Evolutionary conservation across 306 rosid genomes (phyloP).

Genomic region (Canavalia gladiata): DNA sequence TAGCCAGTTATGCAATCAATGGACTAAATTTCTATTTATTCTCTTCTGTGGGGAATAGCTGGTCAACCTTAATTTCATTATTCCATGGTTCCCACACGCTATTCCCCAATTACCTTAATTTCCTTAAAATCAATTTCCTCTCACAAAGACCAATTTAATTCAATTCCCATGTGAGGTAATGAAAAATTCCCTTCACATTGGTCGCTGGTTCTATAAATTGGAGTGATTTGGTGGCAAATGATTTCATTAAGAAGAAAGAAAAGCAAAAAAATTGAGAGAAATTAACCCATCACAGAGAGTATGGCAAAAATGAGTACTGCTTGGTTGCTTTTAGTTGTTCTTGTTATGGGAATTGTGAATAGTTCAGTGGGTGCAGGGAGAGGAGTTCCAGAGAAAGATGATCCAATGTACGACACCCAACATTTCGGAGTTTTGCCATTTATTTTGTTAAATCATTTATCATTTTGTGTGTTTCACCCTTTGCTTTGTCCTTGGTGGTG

Average conservation of each 20-base stretch:
- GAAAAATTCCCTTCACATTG: background rate
- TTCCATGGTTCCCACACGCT: constrained; percentile 19
- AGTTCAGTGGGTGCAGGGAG: background rate
- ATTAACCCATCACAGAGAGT: background rate
- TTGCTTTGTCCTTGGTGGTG: background rate
- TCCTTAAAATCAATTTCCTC: background rate
- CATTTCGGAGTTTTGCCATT: background rate
- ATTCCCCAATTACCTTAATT: constrained; percentile 7
- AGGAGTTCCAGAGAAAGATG: background rate
- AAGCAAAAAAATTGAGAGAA: background rate
- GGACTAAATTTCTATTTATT: background rate
- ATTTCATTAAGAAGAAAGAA: constrained; percentile 7
- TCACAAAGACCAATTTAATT: constrained; percentile 34
- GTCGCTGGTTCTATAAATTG: constrained; percentile 28
- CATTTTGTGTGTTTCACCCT: background rate
- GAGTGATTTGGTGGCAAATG: background rate
- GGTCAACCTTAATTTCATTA: constrained; percentile 7
- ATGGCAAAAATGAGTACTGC: background rate
- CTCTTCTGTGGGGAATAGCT: background rate
- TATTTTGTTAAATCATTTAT: background rate
- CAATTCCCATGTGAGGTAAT: background rate
- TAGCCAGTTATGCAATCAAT: background rate
- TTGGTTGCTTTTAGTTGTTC: background rate
- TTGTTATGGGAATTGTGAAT: background rate
- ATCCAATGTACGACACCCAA: background rate